Base-by-base conservation (phyloP, 1,139 yeast genomes). In the Candida pseudoviswanathii region DNA sequence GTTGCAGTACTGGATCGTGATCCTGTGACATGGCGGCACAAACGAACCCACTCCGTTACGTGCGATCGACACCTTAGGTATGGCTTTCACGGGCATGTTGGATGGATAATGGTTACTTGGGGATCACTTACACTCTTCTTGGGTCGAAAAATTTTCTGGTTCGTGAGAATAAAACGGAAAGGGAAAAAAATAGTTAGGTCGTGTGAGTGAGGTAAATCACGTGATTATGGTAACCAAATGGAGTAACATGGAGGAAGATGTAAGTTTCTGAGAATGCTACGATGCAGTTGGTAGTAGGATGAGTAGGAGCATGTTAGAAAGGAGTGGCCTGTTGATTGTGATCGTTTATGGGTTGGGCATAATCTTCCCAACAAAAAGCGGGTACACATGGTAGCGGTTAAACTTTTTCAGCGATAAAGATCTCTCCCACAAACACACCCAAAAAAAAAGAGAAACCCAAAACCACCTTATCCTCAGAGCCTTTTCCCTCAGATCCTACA, bases 11-110 rank as follows among this genome's bases (percentile, higher is more conserved):
- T 88, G 85, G 48, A 92, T 68, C 9, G 85, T 80, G 53, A 91
- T 77, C 61, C 80, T 82, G 60, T 81, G 82, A 72, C 97, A 90
- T 48, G 90, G 94, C 43, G 75, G 74, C 10, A 90, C 81, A 63
- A 81, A 90, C 0, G 95, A 82, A 5, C 95, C 95, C 26, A 89
- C 77, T 39, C 97, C 97, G 62, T 91, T 91, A 54, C 91, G 79
- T 29, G 88, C 82, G 43, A 77, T 67, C 11, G 91, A 77, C 0
- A 73, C 64, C 59, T 75, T 83, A 38, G 80, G 71, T 38, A 86
- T 71, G 46, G 85, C 79, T 68, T 68, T 76, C 27, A 76, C 77
- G 45, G 80, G 80, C 81, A 76, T 76, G 16, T 16, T 16, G 16
- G 22, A 21, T 22, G 21, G 26, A 22, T 24, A 24, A 37, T 16